Conservation (phyloP, 1,284 basidiomycete species). For the Leccinum angustisporum region DNA sequence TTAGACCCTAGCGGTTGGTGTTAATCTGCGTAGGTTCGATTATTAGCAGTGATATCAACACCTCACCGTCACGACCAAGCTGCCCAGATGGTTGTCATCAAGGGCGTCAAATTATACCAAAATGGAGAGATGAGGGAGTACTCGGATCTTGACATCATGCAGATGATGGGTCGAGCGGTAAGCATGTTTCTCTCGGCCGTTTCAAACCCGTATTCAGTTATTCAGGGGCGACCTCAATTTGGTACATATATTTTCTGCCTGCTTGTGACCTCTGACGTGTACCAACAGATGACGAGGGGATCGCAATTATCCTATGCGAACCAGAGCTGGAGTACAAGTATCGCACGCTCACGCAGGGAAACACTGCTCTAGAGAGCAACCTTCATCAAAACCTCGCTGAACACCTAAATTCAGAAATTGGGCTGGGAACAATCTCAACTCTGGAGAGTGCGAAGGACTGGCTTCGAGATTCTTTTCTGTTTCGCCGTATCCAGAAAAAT, state of each 20-base stretch:
- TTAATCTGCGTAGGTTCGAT: conserved; percentile 72
- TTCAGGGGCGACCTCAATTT: conserved; percentile 89
- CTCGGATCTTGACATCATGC: conserved; percentile 79
- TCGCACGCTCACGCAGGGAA: conserved; percentile 59
- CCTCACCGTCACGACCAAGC: conserved; percentile 41
- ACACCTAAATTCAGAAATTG: conserved; percentile 92
- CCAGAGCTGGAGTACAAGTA: conserved; percentile 73
- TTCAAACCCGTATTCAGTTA: neutral
- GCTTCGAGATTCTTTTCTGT: conserved; percentile 82
- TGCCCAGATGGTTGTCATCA: conserved; percentile 79
- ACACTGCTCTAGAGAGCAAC: conserved; percentile 79
- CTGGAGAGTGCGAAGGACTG: conserved; percentile 72
- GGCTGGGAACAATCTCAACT: conserved; percentile 75
- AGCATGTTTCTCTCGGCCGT: conserved; percentile 28
- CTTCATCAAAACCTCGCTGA: conserved; percentile 83
- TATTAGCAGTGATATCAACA: neutral
- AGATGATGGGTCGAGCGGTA: conserved; percentile 84
- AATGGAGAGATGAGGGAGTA: conserved; percentile 69
- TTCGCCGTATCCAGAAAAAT: conserved; percentile 81
- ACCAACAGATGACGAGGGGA: conserved; percentile 68
- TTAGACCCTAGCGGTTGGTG: conserved; percentile 84
- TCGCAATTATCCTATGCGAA: conserved; percentile 81
- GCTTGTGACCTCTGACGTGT: conserved; percentile 8
- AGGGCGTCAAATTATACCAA: conserved; percentile 75
- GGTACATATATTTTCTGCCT: conserved; percentile 43